These are phyloP conservation scores for Phytophthora idaei DNA, from an alignment of 352 stramenopile genomes.

Conservation along the genomic window DNA sequence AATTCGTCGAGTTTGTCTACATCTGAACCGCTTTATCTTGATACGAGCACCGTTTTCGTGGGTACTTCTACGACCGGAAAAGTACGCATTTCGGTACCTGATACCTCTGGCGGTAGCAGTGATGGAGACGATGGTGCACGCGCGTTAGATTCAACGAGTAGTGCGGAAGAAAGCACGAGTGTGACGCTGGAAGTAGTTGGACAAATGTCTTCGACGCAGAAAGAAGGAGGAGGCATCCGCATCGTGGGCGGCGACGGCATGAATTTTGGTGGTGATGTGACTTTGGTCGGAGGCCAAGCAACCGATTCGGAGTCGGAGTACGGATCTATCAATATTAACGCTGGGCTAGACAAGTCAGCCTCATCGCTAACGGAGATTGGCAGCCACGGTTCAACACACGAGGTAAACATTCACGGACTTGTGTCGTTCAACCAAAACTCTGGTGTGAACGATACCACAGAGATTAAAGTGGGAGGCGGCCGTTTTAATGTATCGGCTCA, in stretches of 20 bases:
- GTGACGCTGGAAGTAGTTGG: constrained; percentile 56
- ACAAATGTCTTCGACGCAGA: constrained; percentile 53
- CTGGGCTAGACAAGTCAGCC: constrained; percentile 43
- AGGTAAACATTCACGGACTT: constrained; percentile 60
- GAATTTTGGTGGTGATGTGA: constrained; percentile 50
- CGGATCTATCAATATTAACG: constrained; percentile 64
- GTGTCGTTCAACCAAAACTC: constrained; percentile 60
- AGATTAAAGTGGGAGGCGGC: constrained; percentile 50
- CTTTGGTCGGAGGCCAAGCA: constrained; percentile 49
- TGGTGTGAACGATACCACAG: constrained; percentile 45
- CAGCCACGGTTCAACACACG: constrained; percentile 50
- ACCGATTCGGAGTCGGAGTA: constrained; percentile 33
- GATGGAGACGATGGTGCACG: constrained; percentile 19
- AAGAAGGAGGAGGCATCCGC: constrained; percentile 55
- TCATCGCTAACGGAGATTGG: constrained; percentile 70
- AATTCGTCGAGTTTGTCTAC: constrained; percentile 57
- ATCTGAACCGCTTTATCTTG: constrained; percentile 46
- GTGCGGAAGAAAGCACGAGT: constrained; percentile 27
- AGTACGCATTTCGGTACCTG: constrained; percentile 33
- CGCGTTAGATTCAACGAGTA: constrained; percentile 10
- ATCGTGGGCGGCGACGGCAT: constrained; percentile 60
- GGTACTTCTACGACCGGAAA: constrained; percentile 25
- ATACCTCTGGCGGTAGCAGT: constrained; percentile 3
- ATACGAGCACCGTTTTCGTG: constrained; percentile 44
- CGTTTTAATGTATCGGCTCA: constrained; percentile 48